phyloP scores from a whole-genome alignment of 805 yeast species.

The Myxozyma monticola region DNA sequence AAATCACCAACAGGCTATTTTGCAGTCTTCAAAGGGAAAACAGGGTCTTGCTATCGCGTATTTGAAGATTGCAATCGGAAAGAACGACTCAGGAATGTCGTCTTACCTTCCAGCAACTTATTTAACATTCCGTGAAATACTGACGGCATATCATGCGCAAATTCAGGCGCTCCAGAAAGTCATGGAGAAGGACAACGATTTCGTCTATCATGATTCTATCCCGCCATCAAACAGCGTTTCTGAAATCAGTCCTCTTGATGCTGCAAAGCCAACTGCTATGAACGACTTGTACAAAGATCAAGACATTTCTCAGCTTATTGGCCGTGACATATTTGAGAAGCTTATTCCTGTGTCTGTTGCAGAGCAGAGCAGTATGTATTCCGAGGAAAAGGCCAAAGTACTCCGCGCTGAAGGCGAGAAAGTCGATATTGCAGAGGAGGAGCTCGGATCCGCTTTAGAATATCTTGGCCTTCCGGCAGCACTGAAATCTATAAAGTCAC shows the following conservation, averaged over 20 bases:
- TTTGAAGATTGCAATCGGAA: conserved; percentile 50
- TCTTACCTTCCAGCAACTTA: conserved; percentile 32
- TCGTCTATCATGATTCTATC: conserved; percentile 75
- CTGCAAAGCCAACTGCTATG: conserved; percentile 60
- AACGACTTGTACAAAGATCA: conserved; percentile 45
- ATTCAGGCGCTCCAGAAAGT: conserved; percentile 39
- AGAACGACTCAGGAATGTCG: conserved; percentile 31
- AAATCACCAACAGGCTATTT: conserved; percentile 43
- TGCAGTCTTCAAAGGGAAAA: conserved; percentile 55
- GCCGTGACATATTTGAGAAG: conserved; percentile 66
- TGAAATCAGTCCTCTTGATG: conserved; percentile 66
- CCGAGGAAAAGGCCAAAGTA: conserved; percentile 82
- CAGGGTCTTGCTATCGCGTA: conserved; percentile 77
- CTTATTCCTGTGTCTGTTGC: conserved; percentile 85
- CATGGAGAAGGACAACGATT: conserved; percentile 81
- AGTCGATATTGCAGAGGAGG: conserved; percentile 75
- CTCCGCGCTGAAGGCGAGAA: conserved; percentile 72
- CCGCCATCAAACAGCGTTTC: conserved; percentile 64
- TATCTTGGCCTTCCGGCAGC: conserved; percentile 73
- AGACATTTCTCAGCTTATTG: conserved; percentile 48
- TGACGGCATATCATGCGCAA: conserved; percentile 33
- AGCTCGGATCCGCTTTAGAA: conserved; percentile 75
- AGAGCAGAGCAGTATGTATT: conserved; percentile 80
- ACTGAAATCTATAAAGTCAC: conserved; percentile 52
- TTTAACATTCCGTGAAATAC: conserved; percentile 27